Evolutionary conservation across 169 alveolate species (phyloP).

Genomic region (Plasmodium fragile): DNA sequence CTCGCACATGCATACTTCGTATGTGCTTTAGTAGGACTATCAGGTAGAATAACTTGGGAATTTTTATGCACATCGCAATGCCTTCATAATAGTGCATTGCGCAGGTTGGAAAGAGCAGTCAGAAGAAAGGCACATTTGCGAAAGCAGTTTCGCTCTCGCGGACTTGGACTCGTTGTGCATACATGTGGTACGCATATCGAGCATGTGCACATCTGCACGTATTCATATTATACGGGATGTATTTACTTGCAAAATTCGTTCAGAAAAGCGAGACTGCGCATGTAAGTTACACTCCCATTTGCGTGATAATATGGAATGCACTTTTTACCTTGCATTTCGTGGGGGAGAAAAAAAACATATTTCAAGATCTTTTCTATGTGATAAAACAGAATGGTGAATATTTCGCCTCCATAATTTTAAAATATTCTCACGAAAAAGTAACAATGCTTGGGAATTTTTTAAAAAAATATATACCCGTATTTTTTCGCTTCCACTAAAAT

Average conservation of each 20-base stretch:
- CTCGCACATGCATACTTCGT: not conserved
- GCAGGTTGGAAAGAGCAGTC: not conserved
- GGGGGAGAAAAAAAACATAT: not conserved
- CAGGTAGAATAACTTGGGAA: not conserved
- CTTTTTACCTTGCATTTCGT: not conserved
- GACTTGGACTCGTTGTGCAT: not conserved
- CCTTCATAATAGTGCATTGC: not conserved
- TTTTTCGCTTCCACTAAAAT: not conserved
- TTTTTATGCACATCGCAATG: not conserved
- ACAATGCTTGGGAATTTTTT: not conserved
- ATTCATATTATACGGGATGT: not conserved
- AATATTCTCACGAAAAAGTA: not conserved
- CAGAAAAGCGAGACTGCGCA: not conserved
- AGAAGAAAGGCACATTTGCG: not conserved
- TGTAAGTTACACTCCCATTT: not conserved
- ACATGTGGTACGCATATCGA: not conserved
- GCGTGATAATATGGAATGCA: not conserved
- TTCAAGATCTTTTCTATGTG: slow-evolving; percentile 1
- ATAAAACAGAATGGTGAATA: not conserved
- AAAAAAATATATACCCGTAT: not conserved
- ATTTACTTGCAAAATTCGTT: not conserved
- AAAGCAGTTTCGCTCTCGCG: not conserved
- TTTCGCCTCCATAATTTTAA: not conserved
- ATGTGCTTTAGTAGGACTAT: not conserved
- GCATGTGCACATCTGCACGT: not conserved